These are phyloP conservation scores for Talaromyces amestolkiae DNA, from an alignment of 2,329 filamentous ascomycete species.

Conservation along the genomic window DNA sequence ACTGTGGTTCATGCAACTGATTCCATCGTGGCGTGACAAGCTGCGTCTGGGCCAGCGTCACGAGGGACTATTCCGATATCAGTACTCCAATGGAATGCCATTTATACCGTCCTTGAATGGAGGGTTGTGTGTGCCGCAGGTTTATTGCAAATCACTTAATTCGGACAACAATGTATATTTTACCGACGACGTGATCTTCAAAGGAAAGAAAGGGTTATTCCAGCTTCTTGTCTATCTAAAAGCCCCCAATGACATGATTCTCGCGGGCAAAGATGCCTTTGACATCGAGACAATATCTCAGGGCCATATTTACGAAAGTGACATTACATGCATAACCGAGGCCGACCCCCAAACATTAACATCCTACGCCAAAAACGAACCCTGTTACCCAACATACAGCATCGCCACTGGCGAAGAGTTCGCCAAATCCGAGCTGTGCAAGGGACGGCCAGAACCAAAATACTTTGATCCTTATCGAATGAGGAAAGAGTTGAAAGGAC, in stretches of 20 bases:
- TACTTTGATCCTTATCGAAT: slow-evolving; percentile 31
- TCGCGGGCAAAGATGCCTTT: not conserved
- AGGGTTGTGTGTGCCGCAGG: slow-evolving; percentile 35
- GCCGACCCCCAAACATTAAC: not conserved
- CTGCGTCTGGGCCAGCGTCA: slow-evolving; percentile 32
- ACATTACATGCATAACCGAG: slow-evolving; percentile 8
- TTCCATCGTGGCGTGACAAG: slow-evolving; percentile 31
- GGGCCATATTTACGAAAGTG: not conserved
- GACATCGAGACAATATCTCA: slow-evolving; percentile 7
- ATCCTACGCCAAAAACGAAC: not conserved
- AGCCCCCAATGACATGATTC: not conserved
- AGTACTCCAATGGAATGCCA: slow-evolving; percentile 29
- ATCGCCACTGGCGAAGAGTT: slow-evolving; percentile 34
- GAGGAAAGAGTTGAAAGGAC: slow-evolving; percentile 22
- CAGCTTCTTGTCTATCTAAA: slow-evolving; percentile 33
- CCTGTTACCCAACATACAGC: not conserved
- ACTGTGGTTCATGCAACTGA: slow-evolving; percentile 33
- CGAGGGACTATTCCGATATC: slow-evolving; percentile 33
- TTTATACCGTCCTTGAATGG: slow-evolving; percentile 33
- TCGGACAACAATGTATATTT: slow-evolving; percentile 23
- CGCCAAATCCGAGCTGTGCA: slow-evolving; percentile 28
- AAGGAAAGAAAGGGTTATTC: slow-evolving; percentile 30
- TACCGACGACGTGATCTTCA: slow-evolving; percentile 37
- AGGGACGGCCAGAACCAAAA: slow-evolving; percentile 29
- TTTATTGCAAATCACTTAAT: slow-evolving; percentile 30